These are phyloP conservation scores for Ceratocystis cubensis DNA, from an alignment of 2,329 filamentous ascomycete species.

Conservation along the genomic window DNA sequence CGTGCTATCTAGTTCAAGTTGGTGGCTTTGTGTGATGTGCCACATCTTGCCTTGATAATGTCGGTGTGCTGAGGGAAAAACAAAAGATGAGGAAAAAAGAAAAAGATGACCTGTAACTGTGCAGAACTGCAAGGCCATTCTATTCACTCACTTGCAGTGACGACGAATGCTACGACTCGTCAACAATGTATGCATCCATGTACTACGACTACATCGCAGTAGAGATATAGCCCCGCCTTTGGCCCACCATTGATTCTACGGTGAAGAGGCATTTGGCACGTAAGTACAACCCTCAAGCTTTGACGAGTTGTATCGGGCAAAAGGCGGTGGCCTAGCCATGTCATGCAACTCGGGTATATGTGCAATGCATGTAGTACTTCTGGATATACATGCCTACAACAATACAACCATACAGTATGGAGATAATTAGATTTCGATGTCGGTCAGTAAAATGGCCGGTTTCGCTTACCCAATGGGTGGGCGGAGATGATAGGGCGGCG, in stretches of 20 bases:
- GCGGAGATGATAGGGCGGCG: neutral
- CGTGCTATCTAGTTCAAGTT: neutral
- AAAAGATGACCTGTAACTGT: neutral
- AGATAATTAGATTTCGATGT: neutral
- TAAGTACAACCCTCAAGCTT: conserved; percentile 1
- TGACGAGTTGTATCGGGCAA: neutral
- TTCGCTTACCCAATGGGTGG: neutral
- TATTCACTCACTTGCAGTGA: neutral
- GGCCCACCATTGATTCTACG: conserved; percentile 3
- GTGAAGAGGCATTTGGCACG: neutral
- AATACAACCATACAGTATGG: neutral
- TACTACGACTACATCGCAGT: neutral
- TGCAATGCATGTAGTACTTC: neutral
- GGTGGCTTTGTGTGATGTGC: neutral
- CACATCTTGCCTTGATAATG: neutral
- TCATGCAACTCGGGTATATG: neutral
- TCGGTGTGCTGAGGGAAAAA: neutral
- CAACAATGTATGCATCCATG: neutral
- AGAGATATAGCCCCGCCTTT: neutral
- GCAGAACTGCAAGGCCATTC: neutral
- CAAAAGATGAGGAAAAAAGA: no score
- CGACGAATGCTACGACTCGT: neutral
- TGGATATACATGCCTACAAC: neutral
- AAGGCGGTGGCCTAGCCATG: conserved; percentile 8
- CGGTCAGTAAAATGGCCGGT: neutral